phyloP scores from a whole-genome alignment of 495 filamentous ascomycete genomes.

The Monascus purpureus region DNA sequence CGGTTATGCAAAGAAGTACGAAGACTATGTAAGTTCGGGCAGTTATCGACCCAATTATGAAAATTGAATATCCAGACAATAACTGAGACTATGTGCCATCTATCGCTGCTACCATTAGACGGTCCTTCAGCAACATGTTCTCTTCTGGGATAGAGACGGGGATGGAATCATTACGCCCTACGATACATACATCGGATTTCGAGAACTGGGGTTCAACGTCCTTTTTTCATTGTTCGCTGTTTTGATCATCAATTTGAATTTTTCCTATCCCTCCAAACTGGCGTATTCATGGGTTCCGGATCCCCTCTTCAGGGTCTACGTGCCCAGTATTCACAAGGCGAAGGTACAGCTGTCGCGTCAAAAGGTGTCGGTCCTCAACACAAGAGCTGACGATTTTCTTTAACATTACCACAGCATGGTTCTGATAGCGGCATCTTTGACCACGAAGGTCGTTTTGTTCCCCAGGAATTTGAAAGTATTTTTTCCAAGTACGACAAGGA shows the following conservation, averaged over 20 bases:
- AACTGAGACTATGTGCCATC: too few relatives aligned
- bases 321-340: constrained; percentile 35
- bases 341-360: constrained; percentile 14
- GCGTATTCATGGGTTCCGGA: constrained; percentile 23
- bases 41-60: not conserved
- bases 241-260: constrained; percentile 32
- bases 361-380: not conserved
- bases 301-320: constrained; percentile 38
- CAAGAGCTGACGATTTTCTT: not conserved
- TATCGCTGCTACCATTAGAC: too few relatives aligned
- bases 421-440: constrained; percentile 39
- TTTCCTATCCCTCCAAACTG: constrained; percentile 37
- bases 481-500: constrained; percentile 38
- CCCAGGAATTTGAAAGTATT: constrained; percentile 43
- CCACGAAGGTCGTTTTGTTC: constrained; percentile 38
- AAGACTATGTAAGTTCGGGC: not conserved
- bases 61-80: too few relatives aligned
- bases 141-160: constrained; percentile 37
- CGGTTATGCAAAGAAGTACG: not conserved
- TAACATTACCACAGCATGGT: constrained; percentile 21
- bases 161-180: constrained; percentile 39
- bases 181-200: constrained; percentile 41
- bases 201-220: constrained; percentile 34
- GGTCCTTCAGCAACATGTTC: constrained; percentile 39
- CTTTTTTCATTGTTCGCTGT: constrained; percentile 27